Conservation (phyloP, 768 basidiomycete genomes). For the Pholiota conissans region DNA sequence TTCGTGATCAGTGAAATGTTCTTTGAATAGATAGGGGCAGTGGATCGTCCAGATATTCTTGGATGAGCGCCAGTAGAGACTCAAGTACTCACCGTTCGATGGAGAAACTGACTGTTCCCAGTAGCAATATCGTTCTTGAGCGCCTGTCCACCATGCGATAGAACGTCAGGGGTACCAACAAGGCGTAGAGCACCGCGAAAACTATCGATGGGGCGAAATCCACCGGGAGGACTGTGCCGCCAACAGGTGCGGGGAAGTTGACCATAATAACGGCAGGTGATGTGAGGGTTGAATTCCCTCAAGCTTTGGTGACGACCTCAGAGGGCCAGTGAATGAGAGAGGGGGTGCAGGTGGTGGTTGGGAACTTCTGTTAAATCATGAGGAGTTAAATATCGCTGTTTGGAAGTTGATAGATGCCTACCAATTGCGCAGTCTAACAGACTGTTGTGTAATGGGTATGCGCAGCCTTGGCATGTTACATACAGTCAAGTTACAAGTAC, state of each 20-base stretch:
- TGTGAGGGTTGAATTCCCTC: no score
- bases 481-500: background rate
- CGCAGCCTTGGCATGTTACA: no score
- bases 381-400: no score
- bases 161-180: conserved; percentile 34
- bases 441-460: background rate
- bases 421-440: background rate
- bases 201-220: conserved; percentile 46
- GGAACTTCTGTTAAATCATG: no score
- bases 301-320: no score
- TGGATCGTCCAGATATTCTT: no score
- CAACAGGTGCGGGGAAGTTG: conserved; percentile 43
- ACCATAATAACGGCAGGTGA: no score
- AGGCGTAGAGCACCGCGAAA: conserved; percentile 38
- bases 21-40: background rate
- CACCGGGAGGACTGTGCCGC: conserved; percentile 35
- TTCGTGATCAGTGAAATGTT: background rate
- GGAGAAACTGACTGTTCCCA: conserved; percentile 31
- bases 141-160: conserved; percentile 33
- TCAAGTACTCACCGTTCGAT: conserved; percentile 36
- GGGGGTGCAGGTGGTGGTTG: no score
- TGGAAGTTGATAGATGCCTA: no score
- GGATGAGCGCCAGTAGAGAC: background rate
- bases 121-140: conserved; percentile 34
- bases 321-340: no score